Evolutionary conservation across 2,329 filamentous ascomycete species (phyloP).

Genomic region (Verticillium dahliae): DNA sequence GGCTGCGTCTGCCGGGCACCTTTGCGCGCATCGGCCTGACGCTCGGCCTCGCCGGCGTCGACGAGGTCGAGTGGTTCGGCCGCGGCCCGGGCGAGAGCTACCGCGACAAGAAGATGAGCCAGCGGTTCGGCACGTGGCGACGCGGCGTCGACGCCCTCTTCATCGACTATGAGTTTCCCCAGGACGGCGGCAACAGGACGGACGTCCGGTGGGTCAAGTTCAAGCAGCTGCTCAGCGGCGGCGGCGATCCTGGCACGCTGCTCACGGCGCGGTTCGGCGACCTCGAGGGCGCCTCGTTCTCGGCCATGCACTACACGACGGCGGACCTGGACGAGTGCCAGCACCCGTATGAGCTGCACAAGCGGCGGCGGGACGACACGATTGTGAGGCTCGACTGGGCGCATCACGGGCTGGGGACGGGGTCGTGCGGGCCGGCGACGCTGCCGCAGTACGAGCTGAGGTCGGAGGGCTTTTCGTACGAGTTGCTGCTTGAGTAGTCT

Average conservation of each 20-base stretch:
- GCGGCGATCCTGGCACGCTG: constrained; percentile 15
- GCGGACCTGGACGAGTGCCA: constrained; percentile 43
- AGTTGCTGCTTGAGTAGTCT: constrained; percentile 34
- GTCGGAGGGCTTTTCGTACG: constrained; percentile 33
- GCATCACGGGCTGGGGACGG: constrained; percentile 58
- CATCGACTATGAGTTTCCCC: constrained; percentile 60
- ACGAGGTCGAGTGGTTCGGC: constrained; percentile 55
- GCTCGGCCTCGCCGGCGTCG: constrained; percentile 31
- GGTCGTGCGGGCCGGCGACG: constrained; percentile 53
- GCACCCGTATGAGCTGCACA: constrained; percentile 56
- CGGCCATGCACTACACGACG: constrained; percentile 47
- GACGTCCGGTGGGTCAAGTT: constrained; percentile 56
- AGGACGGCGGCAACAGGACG: constrained; percentile 60
- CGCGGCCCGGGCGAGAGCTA: constrained; percentile 62
- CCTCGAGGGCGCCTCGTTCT: constrained; percentile 47
- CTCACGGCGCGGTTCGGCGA: constrained; percentile 38
- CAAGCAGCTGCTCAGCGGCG: constrained; percentile 5
- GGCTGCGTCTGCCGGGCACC: constrained; percentile 41
- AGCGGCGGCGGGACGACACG: constrained; percentile 40
- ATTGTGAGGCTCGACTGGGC: constrained; percentile 53
- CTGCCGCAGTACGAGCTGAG: constrained; percentile 38
- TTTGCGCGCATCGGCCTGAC: constrained; percentile 58
- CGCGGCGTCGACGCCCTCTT: constrained; percentile 43
- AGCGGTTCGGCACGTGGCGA: constrained; percentile 49
- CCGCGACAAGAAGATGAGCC: constrained; percentile 56